Evolutionary conservation across 2,329 filamentous ascomycete species (phyloP), one percentile per base, ranked within the genome.

Genomic region (Exophiala viscosa): DNA sequence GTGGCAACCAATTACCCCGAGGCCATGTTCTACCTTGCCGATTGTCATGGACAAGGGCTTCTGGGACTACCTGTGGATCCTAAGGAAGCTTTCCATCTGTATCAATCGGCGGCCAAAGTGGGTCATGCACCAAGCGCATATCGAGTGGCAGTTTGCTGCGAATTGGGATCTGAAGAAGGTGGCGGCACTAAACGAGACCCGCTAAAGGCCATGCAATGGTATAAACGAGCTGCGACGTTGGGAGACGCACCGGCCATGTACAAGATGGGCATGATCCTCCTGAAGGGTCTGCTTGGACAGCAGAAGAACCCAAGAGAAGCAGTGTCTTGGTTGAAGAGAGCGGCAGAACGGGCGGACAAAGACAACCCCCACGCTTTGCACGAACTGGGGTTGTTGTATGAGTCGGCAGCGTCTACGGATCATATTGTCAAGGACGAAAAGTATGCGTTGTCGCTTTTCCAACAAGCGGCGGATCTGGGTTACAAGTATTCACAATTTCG

Each of bases 191-290:
- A 89, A 53, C 88, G 87, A 63, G 93, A 99, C 65, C 89, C 90
- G 0, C 73, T 92, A 60, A 97, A 97, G 72, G 92, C 93, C 1
- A 91, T 97, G 15, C 92, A 97, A 69, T 99, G 93, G 93, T 99
- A 99, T 71, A 90, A 92, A 68, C 87, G 91, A 39, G 90, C 93
- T 5, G 92, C 93, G 9, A 86, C 87, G 10, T 77, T 97, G 2
- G 92, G 93, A 2, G 92, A 99, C 65, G 86, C 87, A 1, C 88
- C 92, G 0, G 93, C 91, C 28, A 95, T 97, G 90, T 99, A 96
- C 76, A 99, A 99, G 72, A 84, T 97, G 71, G 93, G 93, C 53
- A 95, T 96, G 86, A 95, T 99, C 60, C 76, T 89, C 57, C 81
- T 97, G 49, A 97, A 97, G 70, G 93, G 92, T 9, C 77, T 97